Evolutionary conservation across 371 early-diverging fungal genomes (phyloP), one percentile per base, ranked within the genome.

Genomic region (Lichtheimia hyalospora): DNA sequence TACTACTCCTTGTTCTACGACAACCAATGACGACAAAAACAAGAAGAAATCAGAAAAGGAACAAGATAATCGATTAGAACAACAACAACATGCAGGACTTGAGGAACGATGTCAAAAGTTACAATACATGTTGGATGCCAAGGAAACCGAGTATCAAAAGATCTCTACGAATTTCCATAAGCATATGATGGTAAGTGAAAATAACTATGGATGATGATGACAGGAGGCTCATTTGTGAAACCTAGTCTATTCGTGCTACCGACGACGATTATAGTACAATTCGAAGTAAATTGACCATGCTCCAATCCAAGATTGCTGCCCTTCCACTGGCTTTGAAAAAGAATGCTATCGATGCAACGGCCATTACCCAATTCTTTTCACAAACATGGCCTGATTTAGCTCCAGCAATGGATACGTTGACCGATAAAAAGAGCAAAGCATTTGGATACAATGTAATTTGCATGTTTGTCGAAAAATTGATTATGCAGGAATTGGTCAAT

Each of bases 241-340:
- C 34, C 8, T 60, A 61, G 56, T 49, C 63, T 27, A 74, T 78
- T 43, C 70, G 73, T 12, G 73, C 74, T 12, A 78, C 78, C 0
- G 78, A 78, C 41, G 78, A 74, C 49, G 78, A 78, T 52, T 72
- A 69, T 56, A 67, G 68, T 15, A 78, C 78, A 41, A 72, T 78
- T 57, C 68, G 54, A 20, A 63, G 64, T 44, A 68, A 70, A 28
- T 63, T 78, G 13, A 69, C 68, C 13, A 70, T 69, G 59, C 67
- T 78, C 52, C 74, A 78, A 64, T 65, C 70, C 43, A 67, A 67
- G 18, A 74, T 73, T 40, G 68, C 70, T 27, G 39, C 71, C 42
- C 60, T 78, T 54, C 67, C 74, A 7, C 70, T 72, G 52, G 58
- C 78, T 0, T 67, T 74, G 42, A 71, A 74, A 43, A 57, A 62